Base-by-base conservation (phyloP, 208 protist genomes). In the Crithidia fasciculata region DNA sequence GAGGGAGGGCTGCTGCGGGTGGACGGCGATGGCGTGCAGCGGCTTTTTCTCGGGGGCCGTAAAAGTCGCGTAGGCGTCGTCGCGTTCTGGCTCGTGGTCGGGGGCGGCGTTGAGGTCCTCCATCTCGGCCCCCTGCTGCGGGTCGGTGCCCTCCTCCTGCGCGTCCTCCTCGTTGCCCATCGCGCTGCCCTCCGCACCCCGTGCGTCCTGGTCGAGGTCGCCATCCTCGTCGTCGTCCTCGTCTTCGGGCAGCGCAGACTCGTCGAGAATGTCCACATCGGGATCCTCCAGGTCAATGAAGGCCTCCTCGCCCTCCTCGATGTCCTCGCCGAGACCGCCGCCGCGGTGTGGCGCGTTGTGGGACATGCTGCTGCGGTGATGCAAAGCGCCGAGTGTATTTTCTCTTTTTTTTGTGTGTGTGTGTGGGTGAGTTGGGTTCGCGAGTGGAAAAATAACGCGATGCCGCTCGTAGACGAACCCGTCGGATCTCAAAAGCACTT, bases 201-300 rank as follows among this genome's bases (percentile, higher is more conserved):
- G 45, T 54, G 54, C 59, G 8, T 74, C 68, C 13, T 59, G 47
- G n/a, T 59, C 67, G 19, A 78, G 70, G 10, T 88, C 78, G 41
- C 55, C 79, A n/a, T 85, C 78, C 44, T 85, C 80, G 28, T 86
- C 74, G 9, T 74, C 72, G 19, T 81, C 70, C 8, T 80, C 59
- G 9, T 83, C 76, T 13, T 72, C 74, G 1, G 59, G 64, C 19
- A 75, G 67, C 19, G 80, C 74, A 43, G 58, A 78, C 44, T 89
- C 88, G 41, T 93, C 87, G 16, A 95, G 63, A 39, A 95, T 86
- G 45, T 93, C 88, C 18, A 93, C 73, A 59, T 90, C 77, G 4
- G 92, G 90, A 69, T 96, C 92, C 9, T 95, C 85, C n/a, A 96
- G 82, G 65, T 95, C 87, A 64, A 95, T 83, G 71, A 95, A 93